Conservation (phyloP, 306 rosid genomes). For the Ormosia semicastrata region DNA sequence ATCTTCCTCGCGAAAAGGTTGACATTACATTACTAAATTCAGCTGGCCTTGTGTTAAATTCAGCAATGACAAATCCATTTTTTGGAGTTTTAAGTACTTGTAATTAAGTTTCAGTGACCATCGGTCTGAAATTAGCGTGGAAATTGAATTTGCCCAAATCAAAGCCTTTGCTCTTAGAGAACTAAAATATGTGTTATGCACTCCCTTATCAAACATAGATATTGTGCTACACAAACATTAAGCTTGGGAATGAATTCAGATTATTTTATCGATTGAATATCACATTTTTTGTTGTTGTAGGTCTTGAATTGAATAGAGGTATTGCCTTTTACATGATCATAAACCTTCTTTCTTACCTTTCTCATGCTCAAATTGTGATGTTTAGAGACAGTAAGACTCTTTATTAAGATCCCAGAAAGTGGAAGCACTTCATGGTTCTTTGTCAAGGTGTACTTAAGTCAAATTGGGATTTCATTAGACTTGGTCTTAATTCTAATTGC, state of each 20-base stretch:
- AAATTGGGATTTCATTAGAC: background rate
- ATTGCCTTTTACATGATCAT: background rate
- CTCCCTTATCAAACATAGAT: background rate
- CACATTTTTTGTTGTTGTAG: background rate
- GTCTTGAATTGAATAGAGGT: background rate
- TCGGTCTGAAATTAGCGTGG: background rate
- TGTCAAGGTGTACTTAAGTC: background rate
- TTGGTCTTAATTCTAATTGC: background rate
- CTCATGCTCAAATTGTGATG: background rate
- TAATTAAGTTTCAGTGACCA: background rate
- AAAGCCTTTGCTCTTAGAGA: background rate
- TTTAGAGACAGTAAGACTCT: background rate
- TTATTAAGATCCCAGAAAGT: background rate
- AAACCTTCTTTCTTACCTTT: background rate
- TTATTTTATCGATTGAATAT: background rate
- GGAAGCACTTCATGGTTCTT: background rate
- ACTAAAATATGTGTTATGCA: background rate
- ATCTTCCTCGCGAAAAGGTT: slow-evolving; percentile 60
- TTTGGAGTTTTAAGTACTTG: slow-evolving; percentile 63
- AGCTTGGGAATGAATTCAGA: slow-evolving; percentile 3
- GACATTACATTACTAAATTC: slow-evolving; percentile 44
- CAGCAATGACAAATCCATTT: slow-evolving; percentile 85
- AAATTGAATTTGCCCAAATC: background rate
- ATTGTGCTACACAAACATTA: background rate
- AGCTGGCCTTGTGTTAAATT: slow-evolving; percentile 60